Percentiles rank a stretch among this genome's conserved stretches.
Evolutionary conservation across 306 rosid species (phyloP).

Genomic region (Citrullus colocynthis): DNA sequence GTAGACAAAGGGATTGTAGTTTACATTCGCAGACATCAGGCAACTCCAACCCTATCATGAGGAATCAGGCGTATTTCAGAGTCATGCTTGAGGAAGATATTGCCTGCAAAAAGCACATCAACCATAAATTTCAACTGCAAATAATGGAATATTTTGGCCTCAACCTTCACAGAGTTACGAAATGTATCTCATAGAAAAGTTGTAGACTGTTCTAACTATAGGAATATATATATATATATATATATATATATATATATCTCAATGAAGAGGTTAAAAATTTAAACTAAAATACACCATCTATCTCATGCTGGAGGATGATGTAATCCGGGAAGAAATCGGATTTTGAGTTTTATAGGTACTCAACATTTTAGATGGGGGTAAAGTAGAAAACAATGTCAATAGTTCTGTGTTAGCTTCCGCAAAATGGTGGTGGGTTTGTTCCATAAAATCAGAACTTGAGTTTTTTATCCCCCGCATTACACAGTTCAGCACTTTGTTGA

Average conservation of each 20-base stretch:
- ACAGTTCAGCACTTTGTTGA: too few relatives aligned
- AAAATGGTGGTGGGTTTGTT: too few relatives aligned
- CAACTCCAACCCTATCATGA: constrained; percentile 47
- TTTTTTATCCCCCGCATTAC: too few relatives aligned
- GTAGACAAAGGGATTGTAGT: not conserved
- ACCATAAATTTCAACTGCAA: not conserved
- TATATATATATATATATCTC: not conserved
- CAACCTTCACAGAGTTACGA: not conserved
- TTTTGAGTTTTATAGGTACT: too few relatives aligned
- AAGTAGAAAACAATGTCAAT: too few relatives aligned
- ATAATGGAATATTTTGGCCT: not conserved
- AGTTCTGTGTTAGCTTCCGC: too few relatives aligned
- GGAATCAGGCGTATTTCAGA: constrained; percentile 49
- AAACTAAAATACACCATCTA: not conserved
- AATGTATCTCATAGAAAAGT: not conserved
- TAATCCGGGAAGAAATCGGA: too few relatives aligned
- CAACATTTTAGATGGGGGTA: too few relatives aligned
- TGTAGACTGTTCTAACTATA: not conserved
- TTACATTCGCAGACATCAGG: constrained; percentile 2
- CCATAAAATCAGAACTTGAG: too few relatives aligned
- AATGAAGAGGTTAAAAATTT: not conserved
- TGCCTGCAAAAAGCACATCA: constrained; percentile 24
- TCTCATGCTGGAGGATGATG: too few relatives aligned
- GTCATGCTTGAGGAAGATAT: constrained; percentile 55
- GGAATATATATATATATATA: not conserved